A percentile compares a stretch with the other conserved stretches of the same genome.
These are phyloP conservation scores for Podaxis rugospora DNA, from an alignment of 768 basidiomycete genomes.

Conservation along the genomic window DNA sequence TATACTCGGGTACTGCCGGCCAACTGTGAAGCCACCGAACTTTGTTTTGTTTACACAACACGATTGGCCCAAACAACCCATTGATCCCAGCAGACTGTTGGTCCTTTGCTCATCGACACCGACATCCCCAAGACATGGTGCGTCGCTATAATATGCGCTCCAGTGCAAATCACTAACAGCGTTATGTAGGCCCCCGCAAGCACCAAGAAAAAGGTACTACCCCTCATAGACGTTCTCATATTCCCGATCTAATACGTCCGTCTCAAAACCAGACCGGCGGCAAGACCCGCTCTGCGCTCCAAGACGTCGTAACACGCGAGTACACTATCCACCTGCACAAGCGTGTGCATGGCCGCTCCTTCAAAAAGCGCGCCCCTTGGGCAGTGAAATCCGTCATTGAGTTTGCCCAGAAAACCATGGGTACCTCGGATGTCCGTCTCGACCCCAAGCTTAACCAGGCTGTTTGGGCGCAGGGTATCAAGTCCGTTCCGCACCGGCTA, in stretches of 20 bases:
- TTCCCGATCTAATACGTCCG: neutral
- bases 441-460: conserved; percentile 97
- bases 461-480: conserved; percentile 91
- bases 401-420: conserved; percentile 95
- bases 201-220: conserved; percentile 55
- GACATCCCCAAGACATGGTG: conserved; percentile 71
- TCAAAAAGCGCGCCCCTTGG: conserved; percentile 97
- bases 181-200: conserved; percentile 40
- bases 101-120: conserved; percentile 46
- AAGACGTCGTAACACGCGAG: conserved; percentile 97
- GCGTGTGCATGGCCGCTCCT: conserved; percentile 84
- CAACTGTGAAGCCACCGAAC: conserved; percentile 53
- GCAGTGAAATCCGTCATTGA: conserved; percentile 92
- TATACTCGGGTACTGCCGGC: conserved; percentile 28
- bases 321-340: conserved; percentile 99
- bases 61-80: conserved; percentile 33
- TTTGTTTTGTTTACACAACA: conserved; percentile 47
- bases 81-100: conserved; percentile 14
- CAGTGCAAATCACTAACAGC: neutral
- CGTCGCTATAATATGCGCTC: conserved; percentile 20
- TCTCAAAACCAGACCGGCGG: conserved; percentile 47
- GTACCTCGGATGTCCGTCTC: conserved; percentile 88
- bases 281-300: conserved; percentile 94
- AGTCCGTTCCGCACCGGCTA: conserved; percentile 88
- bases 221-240: neutral